Evolutionary conservation across 495 filamentous ascomycete species (phyloP), one percentile per base, ranked within the genome.

Genomic region (Darksidea phi): DNA sequence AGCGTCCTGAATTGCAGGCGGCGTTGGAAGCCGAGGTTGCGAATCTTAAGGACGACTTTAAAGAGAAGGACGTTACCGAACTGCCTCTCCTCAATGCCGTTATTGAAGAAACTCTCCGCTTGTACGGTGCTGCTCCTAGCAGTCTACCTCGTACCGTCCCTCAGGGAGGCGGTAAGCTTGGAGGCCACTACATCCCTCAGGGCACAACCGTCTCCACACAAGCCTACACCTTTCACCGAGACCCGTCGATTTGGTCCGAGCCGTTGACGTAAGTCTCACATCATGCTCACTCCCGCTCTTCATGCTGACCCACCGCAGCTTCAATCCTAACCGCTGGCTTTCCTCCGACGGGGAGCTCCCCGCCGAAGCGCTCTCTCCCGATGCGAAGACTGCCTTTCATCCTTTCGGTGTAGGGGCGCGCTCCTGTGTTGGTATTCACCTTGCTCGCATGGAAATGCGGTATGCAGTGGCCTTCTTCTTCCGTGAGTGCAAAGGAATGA

Each of bases 401-500:
- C 73, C 80, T 0, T 86, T 82, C 64, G 80, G 83, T 0, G 80
- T 72, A 17, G 82, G 81, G 7, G 73, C 70, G 21, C 72, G 78
- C 34, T 61, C 56, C n/a, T 69, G 64, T 43, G 42, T 67, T 34
- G 67, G 67, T 0, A 48, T 64, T 41, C 64, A 67, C 42, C 48
- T 67, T 4, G 59, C 63, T 4, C 28, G 49, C 25, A 47, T 67
- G 37, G 59, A 69, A 26, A 50, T 65, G 0, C 23, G 48, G 28
- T 53, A 61, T 53, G 57, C 48, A 6, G 50, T 57, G 4, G 48
- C 46, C 11, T 45, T 55, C 15, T 67, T 59, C 47, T 62, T 54
- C 26, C 57, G 41, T 18, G 45, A 54, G 38, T 67, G 25, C 25
- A 34, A 26, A 17, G 49, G 58, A 13, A 20, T 61, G 13, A 11